These are phyloP conservation scores for Kodamaea arcana DNA, from an alignment of 1,139 yeast genomes.

Conservation along the genomic window DNA sequence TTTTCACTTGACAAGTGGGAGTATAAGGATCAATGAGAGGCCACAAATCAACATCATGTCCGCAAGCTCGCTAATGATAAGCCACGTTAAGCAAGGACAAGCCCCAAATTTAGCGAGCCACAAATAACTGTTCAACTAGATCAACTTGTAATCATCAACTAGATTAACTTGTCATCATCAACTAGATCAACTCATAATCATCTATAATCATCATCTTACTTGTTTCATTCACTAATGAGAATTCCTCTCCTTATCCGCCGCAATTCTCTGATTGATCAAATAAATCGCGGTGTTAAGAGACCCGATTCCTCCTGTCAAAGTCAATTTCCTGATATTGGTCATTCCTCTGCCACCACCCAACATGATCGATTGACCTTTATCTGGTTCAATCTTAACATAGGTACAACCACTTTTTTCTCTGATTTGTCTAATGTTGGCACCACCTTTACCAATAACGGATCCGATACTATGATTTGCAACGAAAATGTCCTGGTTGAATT, in stretches of 20 bases:
- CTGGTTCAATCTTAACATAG: conserved; percentile 64
- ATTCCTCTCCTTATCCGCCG: conserved; percentile 54
- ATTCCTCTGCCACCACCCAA: conserved; percentile 56
- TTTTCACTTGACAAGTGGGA: no score
- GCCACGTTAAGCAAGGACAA: not conserved
- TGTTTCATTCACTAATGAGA: conserved; percentile 1
- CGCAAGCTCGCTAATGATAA: no score
- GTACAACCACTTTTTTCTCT: conserved; percentile 72
- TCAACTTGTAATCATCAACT: no score
- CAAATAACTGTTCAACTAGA: no score
- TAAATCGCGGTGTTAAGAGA: conserved; percentile 76
- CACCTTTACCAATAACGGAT: conserved; percentile 82
- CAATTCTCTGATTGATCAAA: conserved; percentile 73
- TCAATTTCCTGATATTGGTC: conserved; percentile 58
- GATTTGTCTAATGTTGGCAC: conserved; percentile 75
- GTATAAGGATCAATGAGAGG: no score
- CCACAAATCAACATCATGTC: no score
- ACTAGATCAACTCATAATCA: no score
- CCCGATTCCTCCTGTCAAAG: conserved; percentile 65
- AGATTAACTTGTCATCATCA: no score
- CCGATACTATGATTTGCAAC: conserved; percentile 82
- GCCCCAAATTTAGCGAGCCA: no score
- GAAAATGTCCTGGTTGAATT: conserved; percentile 61
- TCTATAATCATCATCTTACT: no score
- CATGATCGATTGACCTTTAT: conserved; percentile 43